Base-by-base conservation (phyloP, 2,329 filamentous ascomycete genomes). In the Epichloe amarillans region DNA sequence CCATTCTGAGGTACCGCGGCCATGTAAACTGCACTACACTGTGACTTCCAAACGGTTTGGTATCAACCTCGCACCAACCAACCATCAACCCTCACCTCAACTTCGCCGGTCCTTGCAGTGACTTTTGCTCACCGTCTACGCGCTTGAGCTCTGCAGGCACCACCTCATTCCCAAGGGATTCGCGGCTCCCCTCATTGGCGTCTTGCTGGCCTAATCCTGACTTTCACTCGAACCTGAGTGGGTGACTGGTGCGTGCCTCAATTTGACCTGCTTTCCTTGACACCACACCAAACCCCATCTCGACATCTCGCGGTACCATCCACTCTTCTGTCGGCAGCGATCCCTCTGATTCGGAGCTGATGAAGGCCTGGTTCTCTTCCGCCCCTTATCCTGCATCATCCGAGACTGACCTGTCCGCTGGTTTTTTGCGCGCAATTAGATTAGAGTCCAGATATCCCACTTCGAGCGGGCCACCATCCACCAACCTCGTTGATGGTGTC, bases 131-230 rank as follows among this genome's bases (percentile, higher is more conserved):
- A 21, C 12, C 8, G 7, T 17, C 38, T 33, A 4, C 38, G 26
- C n/a, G 38, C 47, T 40, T 15, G 37, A n/a, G 26, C 7, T 19
- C 26, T 23, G 6, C 46, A 21, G 38, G 23, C 36, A 40, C 46
- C 17, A 40, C 3, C 36, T 40, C 36, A 39, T 38, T 38, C 8
- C 38, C 35, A 37, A 49, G 15, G 19, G 17, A 19, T 33, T 47
- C 44, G 48, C 44, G 15, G 51, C 35, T 48, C 15, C 15, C 35
- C 36, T 60, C 60, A 60, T 62, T 62, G 63, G 58, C 64, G 64
- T 66, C 62, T 65, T 60, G 62, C 64, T 67, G 65, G 66, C 65
- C 63, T 66, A 66, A 65, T 62, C 63, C 62, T 63, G 58, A 61
- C 51, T 46, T 19, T 26, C 2, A 26, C 7, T 26, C 42, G 57